Evolutionary conservation across 140 eudicot genomes (phyloP), one percentile per base, ranked within the genome.

Genomic region (Erigeron philadelphicus): DNA sequence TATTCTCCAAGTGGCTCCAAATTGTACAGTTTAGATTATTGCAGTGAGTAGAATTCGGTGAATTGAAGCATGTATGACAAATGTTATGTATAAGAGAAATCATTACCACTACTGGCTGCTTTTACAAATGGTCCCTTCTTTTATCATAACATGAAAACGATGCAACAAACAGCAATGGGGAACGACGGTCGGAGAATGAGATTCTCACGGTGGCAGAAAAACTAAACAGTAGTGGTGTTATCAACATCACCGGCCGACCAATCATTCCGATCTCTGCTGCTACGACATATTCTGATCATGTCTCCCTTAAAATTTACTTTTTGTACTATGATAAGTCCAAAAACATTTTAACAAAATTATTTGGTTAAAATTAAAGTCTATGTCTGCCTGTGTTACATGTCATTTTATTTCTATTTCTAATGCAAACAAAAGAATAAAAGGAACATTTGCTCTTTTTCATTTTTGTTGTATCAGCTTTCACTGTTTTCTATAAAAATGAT

Each of bases 211-310:
- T 75, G 78, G 61, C 73, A 75, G 79, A 18, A 15, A 40, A 19
- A 5, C 16, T 12, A 12, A 19, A 11, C 12, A 15, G 17, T 38
- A 47, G 40, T 13, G 18, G 83, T 54, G 64, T 68, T 63, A 72
- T 67, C 80, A 79, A 69, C 72, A 54, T 79, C 83, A 79, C 2
- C 57, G 76, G 76, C 83, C 83, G 80, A 79, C 83, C 73, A 79
- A 73, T 78, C 71, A 78, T 67, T 73, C 70, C 69, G 61, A 74
- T 63, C 38, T 21, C 25, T 21, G 25, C 25, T 15, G 53, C 5
- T 47, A 60, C 61, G 75, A 76, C 80, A 76, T 53, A 76, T 53
- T 62, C 80, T 76, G 40, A 16, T 48, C 55, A 11, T 76, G 81
- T 77, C 77, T 64, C 55, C 68, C 69, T 67, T 17, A 44, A 59